phyloP scores from a whole-genome alignment of 106 monocot species.

The Phalaenopsis aphrodite region DNA sequence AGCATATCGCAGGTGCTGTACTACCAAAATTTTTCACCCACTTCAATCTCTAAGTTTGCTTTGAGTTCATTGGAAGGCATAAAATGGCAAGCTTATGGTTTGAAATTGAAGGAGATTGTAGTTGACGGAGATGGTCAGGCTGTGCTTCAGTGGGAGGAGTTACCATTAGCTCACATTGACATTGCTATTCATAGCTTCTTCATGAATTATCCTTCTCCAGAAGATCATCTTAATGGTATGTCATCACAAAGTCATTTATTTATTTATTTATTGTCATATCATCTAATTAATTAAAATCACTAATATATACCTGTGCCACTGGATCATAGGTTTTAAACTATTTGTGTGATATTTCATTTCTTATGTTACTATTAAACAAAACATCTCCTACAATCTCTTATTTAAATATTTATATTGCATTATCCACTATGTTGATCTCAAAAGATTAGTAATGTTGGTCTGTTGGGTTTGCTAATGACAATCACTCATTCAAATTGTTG shows the following conservation, averaged over 20 bases:
- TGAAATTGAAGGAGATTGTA: slow-evolving; percentile 34
- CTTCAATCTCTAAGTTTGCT: slow-evolving; percentile 25
- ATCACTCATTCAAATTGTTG: too few relatives aligned
- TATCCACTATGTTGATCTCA: too few relatives aligned
- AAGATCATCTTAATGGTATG: not conserved
- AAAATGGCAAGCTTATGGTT: slow-evolving; percentile 66
- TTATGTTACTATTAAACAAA: too few relatives aligned
- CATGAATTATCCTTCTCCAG: slow-evolving; percentile 46
- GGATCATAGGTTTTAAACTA: not conserved
- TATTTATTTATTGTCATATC: too few relatives aligned
- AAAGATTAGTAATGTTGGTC: too few relatives aligned
- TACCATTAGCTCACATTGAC: slow-evolving; percentile 30
- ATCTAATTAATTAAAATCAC: too few relatives aligned
- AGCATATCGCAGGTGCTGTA: slow-evolving; percentile 44
- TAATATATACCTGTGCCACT: not conserved
- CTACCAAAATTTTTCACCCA: slow-evolving; percentile 58
- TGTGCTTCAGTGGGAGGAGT: slow-evolving; percentile 56
- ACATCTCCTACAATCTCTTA: too few relatives aligned
- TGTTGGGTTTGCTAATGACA: too few relatives aligned
- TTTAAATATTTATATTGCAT: too few relatives aligned
- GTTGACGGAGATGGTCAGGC: slow-evolving; percentile 31
- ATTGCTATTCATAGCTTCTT: slow-evolving; percentile 63
- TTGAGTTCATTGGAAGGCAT: slow-evolving; percentile 36
- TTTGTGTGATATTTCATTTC: not conserved
- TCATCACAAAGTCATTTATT: too few relatives aligned